Conservation (phyloP, 345 rosid species). For the Mallotus nudiflorus region DNA sequence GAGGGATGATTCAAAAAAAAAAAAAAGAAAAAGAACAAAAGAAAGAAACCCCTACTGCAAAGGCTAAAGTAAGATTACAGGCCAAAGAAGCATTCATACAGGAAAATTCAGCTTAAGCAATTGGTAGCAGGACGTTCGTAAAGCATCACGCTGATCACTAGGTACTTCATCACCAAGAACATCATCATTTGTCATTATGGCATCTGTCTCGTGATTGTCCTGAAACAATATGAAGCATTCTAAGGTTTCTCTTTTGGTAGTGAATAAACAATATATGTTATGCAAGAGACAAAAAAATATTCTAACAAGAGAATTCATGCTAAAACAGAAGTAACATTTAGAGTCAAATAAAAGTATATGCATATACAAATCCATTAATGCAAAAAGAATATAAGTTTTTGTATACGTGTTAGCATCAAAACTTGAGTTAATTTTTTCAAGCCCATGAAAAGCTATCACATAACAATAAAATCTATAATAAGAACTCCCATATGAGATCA, state of each 20-base stretch:
- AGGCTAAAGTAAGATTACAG: neutral
- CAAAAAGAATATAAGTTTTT: neutral
- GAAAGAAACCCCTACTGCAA: neutral
- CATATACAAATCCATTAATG: too few species aligned
- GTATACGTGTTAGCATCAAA: neutral
- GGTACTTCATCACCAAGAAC: constrained; percentile 96
- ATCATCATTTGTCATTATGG: constrained; percentile 86
- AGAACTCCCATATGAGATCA: neutral
- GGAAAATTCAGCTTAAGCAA: constrained; percentile 59
- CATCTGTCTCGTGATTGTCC: constrained; percentile 61
- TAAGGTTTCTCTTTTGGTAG: neutral
- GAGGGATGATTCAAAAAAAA: neutral
- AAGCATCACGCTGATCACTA: constrained; percentile 58
- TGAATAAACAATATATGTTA: neutral
- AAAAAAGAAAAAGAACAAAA: neutral
- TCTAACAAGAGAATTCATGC: neutral
- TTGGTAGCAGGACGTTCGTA: constrained; percentile 68
- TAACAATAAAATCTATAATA: neutral
- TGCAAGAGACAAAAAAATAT: neutral
- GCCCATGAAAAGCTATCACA: neutral
- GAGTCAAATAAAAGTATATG: neutral
- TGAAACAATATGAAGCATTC: constrained; percentile 30
- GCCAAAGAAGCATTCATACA: constrained; percentile 40
- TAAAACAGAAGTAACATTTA: neutral
- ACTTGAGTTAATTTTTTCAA: neutral